Base-by-base conservation (phyloP, 2,329 filamentous ascomycete species). In the Aspergillus novofumigatus region DNA sequence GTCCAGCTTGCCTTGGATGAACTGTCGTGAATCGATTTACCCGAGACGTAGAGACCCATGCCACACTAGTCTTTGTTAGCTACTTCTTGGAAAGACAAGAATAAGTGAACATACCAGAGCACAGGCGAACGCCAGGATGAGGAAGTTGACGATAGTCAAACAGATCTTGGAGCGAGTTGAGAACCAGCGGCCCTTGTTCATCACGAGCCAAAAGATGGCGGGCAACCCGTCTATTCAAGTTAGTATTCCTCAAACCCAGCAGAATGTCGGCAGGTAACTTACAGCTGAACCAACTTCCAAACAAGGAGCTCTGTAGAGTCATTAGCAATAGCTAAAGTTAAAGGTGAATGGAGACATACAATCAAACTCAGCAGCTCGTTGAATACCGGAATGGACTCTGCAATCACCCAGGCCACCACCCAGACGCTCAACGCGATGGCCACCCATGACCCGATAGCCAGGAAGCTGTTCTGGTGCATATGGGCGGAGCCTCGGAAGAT, bases 361-460 rank as follows among this genome's bases (percentile, higher is more conserved):
- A 89, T 83, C 21, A 90, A 73, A 20, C 83, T 84, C 29, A 90
- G 73, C 5, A 91, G 73, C 51, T 85, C 79, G 65, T 84, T 84
- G 75, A 90, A 91, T 47, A 85, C 82, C 1, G 88, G 88, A 3
- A 91, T 86, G 0, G 84, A 84, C 69, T 88, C 84, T 2, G 87
- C 86, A 54, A 91, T 85, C 54, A 90, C 69, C 78, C 84, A 88
- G 1, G 85, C 83, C 6, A 87, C 58, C 1, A 83, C 64, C 83
- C 86, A 90, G 11, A 83, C 70, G 17, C 67, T 70, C 0, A 80
- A 67, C 2, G 82, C 81, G 42, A 90, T 82, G 2, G 61, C 78
- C 6, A 84, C 65, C 88, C 87, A 90, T 8, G 78, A 78, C 1
- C 78, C 69, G 61, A 81, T 81, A 3, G 82, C 81, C 0, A 78